These are phyloP conservation scores for Phaffia australis DNA, from an alignment of 768 basidiomycete species.

Conservation along the genomic window DNA sequence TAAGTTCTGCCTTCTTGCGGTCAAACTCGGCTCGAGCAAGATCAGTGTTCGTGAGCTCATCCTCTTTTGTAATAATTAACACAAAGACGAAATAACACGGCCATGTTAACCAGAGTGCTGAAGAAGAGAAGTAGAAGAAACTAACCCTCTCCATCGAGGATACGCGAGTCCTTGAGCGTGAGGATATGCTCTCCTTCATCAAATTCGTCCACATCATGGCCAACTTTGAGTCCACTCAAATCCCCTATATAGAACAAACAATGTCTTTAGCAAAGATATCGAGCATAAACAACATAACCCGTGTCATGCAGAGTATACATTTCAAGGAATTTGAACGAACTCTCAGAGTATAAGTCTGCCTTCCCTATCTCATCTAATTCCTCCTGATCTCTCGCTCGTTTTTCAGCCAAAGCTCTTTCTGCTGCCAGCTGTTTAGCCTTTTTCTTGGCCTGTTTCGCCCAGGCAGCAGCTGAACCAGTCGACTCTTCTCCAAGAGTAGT, in stretches of 20 bases:
- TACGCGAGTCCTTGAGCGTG: constrained; percentile 88
- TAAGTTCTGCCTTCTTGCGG: constrained; percentile 67
- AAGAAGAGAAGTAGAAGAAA: not conserved
- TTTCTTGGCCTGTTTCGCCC: constrained; percentile 88
- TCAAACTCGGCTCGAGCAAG: constrained; percentile 73
- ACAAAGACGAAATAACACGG: not conserved
- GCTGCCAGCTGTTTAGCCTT: constrained; percentile 50
- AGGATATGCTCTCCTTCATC: constrained; percentile 90
- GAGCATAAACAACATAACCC: not conserved
- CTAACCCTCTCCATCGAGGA: constrained; percentile 86
- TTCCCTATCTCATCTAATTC: constrained; percentile 67
- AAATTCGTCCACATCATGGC: constrained; percentile 83
- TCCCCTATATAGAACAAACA: constrained; percentile 50
- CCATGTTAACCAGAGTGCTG: not conserved
- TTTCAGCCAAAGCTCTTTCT: constrained; percentile 58
- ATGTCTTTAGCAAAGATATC: not conserved
- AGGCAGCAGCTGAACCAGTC: constrained; percentile 61
- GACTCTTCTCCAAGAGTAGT: constrained; percentile 64
- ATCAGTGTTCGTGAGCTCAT: constrained; percentile 91
- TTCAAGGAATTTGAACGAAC: constrained; percentile 43
- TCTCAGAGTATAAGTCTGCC: constrained; percentile 70
- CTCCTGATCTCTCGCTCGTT: constrained; percentile 71
- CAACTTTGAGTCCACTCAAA: constrained; percentile 86
- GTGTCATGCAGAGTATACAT: not conserved
- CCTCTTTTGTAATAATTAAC: constrained; percentile 62